Percentiles rank a stretch among this genome's conserved stretches.
phyloP scores from a whole-genome alignment of 805 yeast species.

The Scheffersomyces lignosus region DNA sequence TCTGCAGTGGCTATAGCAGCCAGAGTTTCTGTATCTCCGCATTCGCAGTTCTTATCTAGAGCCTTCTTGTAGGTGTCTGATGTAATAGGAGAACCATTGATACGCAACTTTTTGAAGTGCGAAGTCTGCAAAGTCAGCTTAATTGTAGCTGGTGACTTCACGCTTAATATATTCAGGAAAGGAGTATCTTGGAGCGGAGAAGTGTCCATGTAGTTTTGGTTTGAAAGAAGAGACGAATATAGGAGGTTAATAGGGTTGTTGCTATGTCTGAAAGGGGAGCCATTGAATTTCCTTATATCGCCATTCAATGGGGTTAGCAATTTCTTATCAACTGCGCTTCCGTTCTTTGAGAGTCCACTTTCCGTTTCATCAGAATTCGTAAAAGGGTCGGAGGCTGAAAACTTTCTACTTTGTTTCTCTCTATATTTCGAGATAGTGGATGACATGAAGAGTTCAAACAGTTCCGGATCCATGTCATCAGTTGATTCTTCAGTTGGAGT shows the following conservation, averaged over 20 bases:
- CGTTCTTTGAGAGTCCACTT: too few relatives aligned
- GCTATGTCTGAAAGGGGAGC: neutral
- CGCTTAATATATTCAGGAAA: constrained; percentile 14
- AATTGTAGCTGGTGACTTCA: constrained; percentile 40
- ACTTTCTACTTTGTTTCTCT: constrained; percentile 18
- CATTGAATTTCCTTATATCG: neutral
- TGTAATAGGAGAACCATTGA: constrained; percentile 37
- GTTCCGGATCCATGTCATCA: constrained; percentile 12
- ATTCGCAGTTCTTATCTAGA: constrained; percentile 2
- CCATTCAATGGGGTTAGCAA: neutral
- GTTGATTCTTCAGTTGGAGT: neutral
- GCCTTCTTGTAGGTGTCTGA: constrained; percentile 15
- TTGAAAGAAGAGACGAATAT: constrained; percentile 22
- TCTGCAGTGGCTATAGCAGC: constrained; percentile 1
- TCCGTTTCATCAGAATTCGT: neutral
- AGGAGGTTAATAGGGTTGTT: constrained; percentile 27
- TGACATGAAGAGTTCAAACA: constrained; percentile 36
- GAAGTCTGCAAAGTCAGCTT: constrained; percentile 34
- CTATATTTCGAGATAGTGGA: constrained; percentile 34
- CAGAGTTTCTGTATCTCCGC: too few relatives aligned
- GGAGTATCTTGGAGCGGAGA: constrained; percentile 9
- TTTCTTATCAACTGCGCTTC: too few relatives aligned
- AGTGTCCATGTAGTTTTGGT: constrained; percentile 10
- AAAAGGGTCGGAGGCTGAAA: constrained; percentile 9
- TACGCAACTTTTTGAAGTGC: constrained; percentile 43